Conservation (phyloP, 768 basidiomycete species). For the Heimioporus sp. region DNA sequence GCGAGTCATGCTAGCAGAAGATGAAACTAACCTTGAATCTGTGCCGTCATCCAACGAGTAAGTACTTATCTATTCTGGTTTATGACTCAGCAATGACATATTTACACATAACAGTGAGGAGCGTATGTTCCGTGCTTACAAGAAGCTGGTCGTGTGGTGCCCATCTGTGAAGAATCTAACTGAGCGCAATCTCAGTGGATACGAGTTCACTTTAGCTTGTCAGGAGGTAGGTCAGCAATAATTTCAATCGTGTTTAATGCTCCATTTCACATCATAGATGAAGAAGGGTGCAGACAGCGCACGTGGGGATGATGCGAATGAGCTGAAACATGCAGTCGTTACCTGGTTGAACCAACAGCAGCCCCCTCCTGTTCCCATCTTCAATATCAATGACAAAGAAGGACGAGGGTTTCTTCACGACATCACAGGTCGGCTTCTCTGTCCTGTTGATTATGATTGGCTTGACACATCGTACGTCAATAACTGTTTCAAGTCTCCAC, state of each 20-base stretch:
- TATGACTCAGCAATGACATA: not conserved
- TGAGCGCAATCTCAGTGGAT: not conserved
- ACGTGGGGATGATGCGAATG: constrained; percentile 7
- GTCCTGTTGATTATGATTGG: no score
- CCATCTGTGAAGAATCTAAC: not conserved
- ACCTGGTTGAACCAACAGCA: constrained; percentile 7
- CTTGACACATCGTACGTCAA: not conserved
- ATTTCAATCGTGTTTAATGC: not conserved
- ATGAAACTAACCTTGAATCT: not conserved
- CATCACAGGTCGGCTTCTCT: no score
- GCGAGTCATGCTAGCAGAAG: not conserved
- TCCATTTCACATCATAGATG: constrained; percentile 3
- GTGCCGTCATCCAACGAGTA: not conserved
- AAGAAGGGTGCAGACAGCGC: constrained; percentile 12
- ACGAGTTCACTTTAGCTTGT: not conserved
- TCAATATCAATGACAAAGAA: no score
- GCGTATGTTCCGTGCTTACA: constrained; percentile 1
- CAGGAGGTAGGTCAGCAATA: constrained; percentile 1
- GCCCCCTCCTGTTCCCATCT: no score
- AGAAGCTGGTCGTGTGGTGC: constrained; percentile 8
- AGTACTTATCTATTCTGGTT: not conserved
- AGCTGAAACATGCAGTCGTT: not conserved
- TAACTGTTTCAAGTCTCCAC: not conserved
- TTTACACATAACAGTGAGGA: not conserved
- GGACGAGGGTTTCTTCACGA: no score